These are phyloP conservation scores for Cinchona pubescens DNA, from an alignment of 257 asterid species.

Conservation along the genomic window DNA sequence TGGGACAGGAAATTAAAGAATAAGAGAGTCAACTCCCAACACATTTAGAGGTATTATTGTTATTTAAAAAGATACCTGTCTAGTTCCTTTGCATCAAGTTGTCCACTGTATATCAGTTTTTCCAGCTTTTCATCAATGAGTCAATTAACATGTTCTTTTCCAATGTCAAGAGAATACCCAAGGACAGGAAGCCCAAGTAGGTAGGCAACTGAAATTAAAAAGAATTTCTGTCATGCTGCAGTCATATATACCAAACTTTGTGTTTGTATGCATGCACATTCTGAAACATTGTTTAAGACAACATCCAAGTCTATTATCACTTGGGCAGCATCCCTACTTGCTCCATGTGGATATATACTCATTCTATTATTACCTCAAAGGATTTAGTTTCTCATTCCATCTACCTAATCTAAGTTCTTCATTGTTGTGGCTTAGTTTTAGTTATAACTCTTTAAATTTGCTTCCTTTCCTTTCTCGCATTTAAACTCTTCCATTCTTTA, in stretches of 20 bases:
- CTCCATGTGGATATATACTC: background rate
- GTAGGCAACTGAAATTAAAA: constrained; percentile 59
- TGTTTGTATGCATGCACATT: background rate
- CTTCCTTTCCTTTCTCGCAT: background rate
- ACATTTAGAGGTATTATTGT: background rate
- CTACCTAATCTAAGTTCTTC: background rate
- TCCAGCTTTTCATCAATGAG: constrained; percentile 82
- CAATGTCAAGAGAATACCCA: constrained; percentile 88
- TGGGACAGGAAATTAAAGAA: background rate
- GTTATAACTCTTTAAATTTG: background rate
- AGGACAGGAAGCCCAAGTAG: constrained; percentile 89
- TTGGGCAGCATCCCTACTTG: background rate
- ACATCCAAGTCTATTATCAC: background rate
- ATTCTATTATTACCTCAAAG: background rate
- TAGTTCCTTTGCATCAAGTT: constrained; percentile 85
- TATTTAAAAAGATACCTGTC: constrained; percentile 59
- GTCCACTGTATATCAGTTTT: constrained; percentile 89
- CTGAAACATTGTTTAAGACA: background rate
- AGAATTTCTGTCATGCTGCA: constrained; percentile 7
- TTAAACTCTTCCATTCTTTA: background rate
- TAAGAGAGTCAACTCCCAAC: too few relatives aligned
- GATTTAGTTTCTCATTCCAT: background rate
- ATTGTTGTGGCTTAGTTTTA: background rate
- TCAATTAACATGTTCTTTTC: constrained; percentile 90
- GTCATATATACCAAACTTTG: background rate